phyloP scores from a whole-genome alignment of 1,139 yeast genomes.

The Waltiozyma solani region DNA sequence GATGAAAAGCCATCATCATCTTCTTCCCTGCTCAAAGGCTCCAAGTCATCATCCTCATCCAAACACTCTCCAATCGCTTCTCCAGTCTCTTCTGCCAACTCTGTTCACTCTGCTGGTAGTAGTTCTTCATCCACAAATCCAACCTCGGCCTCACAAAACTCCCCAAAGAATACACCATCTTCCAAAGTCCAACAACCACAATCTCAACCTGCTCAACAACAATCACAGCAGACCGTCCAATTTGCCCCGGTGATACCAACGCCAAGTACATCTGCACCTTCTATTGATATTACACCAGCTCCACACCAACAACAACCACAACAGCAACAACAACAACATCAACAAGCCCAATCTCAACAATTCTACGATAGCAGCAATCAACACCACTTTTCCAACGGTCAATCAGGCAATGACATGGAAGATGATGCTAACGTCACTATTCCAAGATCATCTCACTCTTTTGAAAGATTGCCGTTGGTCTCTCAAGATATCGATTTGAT shows the following conservation, averaged over 20 bases:
- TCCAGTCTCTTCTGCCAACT: slow-evolving; percentile 9
- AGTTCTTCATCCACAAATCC: neutral
- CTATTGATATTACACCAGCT: neutral
- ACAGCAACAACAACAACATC: slow-evolving; percentile 3
- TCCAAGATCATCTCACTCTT: slow-evolving; percentile 34
- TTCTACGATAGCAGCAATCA: slow-evolving; percentile 13
- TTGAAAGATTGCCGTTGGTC: slow-evolving; percentile 33
- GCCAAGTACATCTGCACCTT: slow-evolving; percentile 1
- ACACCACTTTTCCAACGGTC: too few species aligned
- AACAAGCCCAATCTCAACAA: slow-evolving; percentile 10
- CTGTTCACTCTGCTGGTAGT: slow-evolving; percentile 11
- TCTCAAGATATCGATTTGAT: slow-evolving; percentile 46
- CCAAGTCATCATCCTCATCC: neutral
- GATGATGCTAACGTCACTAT: slow-evolving; percentile 22
- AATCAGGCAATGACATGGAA: slow-evolving; percentile 16
- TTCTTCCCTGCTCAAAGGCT: neutral
- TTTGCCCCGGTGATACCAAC: neutral
- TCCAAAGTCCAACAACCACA: neutral
- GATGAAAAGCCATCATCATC: neutral
- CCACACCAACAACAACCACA: slow-evolving; percentile 5
- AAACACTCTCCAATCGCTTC: slow-evolving; percentile 1
- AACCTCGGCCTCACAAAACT: neutral
- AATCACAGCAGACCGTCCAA: neutral
- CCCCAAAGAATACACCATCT: slow-evolving; percentile 1
- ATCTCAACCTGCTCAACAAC: slow-evolving; percentile 5